Evolutionary conservation across 2,329 filamentous ascomycete species (phyloP).

Genomic region (Diaporthe destruens): DNA sequence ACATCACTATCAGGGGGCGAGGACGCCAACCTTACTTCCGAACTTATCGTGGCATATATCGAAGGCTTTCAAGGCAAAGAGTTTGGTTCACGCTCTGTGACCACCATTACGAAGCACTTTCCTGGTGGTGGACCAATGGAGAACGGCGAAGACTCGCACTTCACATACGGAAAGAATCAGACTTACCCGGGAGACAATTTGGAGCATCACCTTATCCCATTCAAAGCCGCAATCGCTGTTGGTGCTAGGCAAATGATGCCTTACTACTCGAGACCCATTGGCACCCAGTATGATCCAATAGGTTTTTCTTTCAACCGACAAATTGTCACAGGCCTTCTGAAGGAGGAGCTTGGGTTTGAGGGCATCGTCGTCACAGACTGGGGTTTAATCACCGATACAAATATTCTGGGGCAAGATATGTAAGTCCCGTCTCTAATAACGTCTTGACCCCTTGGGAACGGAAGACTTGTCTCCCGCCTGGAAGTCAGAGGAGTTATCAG

Average conservation of each 20-base stretch:
- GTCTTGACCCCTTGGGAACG: no score
- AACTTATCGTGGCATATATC: slow-evolving; percentile 58
- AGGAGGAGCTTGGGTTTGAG: slow-evolving; percentile 60
- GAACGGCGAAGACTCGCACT: slow-evolving; percentile 66
- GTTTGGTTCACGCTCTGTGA: slow-evolving; percentile 56
- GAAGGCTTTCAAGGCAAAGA: slow-evolving; percentile 58
- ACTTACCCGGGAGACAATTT: slow-evolving; percentile 64
- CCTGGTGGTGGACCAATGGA: slow-evolving; percentile 63
- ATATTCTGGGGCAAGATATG: slow-evolving; percentile 58
- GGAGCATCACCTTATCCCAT: slow-evolving; percentile 63
- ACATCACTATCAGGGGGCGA: slow-evolving; percentile 52
- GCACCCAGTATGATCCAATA: slow-evolving; percentile 59
- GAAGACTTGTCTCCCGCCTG: no score
- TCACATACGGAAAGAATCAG: slow-evolving; percentile 63
- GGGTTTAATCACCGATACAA: slow-evolving; percentile 62
- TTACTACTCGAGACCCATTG: slow-evolving; percentile 52
- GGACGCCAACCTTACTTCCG: slow-evolving; percentile 56
- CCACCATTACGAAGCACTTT: slow-evolving; percentile 66
- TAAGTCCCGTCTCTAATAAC: no score
- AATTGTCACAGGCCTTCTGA: slow-evolving; percentile 63
- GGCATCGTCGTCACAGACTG: slow-evolving; percentile 66
- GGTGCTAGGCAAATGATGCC: slow-evolving; percentile 64
- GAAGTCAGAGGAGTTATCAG: no score
- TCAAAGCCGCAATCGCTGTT: slow-evolving; percentile 62
- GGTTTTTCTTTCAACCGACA: slow-evolving; percentile 64